A percentile compares a stretch with the other conserved stretches of the same genome.
These are phyloP conservation scores for Rhododendron simsii DNA, from an alignment of 148 eudicot species.

Conservation along the genomic window DNA sequence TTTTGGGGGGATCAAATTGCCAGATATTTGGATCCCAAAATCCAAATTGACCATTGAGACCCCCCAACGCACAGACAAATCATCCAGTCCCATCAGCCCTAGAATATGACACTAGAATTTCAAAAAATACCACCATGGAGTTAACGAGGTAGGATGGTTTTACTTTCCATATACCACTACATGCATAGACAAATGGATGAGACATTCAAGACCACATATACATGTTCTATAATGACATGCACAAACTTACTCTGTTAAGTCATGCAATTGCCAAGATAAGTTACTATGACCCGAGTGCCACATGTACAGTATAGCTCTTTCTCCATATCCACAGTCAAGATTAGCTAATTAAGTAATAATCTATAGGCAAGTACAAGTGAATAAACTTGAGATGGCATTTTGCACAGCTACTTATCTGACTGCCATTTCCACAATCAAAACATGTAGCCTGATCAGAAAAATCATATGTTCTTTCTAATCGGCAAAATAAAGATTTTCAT, in stretches of 20 bases:
- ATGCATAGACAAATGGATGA: background rate
- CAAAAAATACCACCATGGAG: too few relatives aligned
- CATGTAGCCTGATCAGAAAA: background rate
- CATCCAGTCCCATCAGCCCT: background rate
- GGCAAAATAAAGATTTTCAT: too few relatives aligned
- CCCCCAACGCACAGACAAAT: background rate
- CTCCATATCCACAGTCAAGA: background rate
- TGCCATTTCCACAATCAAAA: background rate
- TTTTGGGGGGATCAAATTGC: background rate
- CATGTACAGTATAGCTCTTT: background rate
- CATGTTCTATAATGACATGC: background rate
- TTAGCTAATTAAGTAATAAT: background rate
- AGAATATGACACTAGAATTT: background rate
- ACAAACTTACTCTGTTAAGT: background rate
- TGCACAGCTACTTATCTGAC: background rate
- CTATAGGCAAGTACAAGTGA: background rate
- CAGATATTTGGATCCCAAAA: background rate
- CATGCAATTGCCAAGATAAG: background rate
- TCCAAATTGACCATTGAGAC: background rate
- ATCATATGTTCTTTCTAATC: background rate
- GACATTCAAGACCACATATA: background rate
- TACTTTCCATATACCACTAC: background rate
- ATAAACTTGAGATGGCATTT: background rate
- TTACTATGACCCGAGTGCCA: background rate
- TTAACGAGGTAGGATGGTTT: background rate